Evolutionary conservation across 2,329 filamentous ascomycete species (phyloP).

Genomic region (Penicillium italicum): DNA sequence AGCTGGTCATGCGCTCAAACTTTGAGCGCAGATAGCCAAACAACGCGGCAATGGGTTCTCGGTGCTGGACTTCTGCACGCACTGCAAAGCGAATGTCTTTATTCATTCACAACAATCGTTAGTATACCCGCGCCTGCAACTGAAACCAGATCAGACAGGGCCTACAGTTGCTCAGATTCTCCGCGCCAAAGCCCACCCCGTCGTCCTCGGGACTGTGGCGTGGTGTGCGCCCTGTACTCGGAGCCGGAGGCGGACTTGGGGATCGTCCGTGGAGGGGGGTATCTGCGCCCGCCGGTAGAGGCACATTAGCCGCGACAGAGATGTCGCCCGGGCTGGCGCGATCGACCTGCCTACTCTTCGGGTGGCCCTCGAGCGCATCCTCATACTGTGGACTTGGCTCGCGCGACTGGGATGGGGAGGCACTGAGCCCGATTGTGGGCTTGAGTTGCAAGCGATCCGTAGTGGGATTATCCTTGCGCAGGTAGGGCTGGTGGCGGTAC

Average conservation of each 20-base stretch:
- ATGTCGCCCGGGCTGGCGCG: conserved; percentile 27
- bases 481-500: conserved; percentile 51
- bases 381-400: conserved; percentile 60
- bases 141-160: conserved; percentile 26
- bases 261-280: conserved; percentile 57
- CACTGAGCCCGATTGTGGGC: conserved; percentile 41
- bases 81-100: conserved; percentile 84
- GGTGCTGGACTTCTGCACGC: conserved; percentile 81
- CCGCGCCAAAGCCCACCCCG: conserved; percentile 35
- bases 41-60: conserved; percentile 74
- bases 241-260: conserved; percentile 50
- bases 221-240: conserved; percentile 21
- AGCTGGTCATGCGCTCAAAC: conserved; percentile 61
- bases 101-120: conserved; percentile 26
- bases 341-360: conserved; percentile 21
- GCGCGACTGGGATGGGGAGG: conserved; percentile 49
- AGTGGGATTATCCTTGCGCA: conserved; percentile 36
- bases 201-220: conserved; percentile 32
- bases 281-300: conserved; percentile 52
- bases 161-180: conserved; percentile 52
- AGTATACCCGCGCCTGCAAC: conserved; percentile 33
- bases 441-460: conserved; percentile 38
- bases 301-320: conserved; percentile 48
- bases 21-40: conserved; percentile 61
- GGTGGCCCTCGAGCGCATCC: conserved; percentile 49